Base-by-base conservation (phyloP, 306 rosid genomes). In the Dicorynia guianensis region DNA sequence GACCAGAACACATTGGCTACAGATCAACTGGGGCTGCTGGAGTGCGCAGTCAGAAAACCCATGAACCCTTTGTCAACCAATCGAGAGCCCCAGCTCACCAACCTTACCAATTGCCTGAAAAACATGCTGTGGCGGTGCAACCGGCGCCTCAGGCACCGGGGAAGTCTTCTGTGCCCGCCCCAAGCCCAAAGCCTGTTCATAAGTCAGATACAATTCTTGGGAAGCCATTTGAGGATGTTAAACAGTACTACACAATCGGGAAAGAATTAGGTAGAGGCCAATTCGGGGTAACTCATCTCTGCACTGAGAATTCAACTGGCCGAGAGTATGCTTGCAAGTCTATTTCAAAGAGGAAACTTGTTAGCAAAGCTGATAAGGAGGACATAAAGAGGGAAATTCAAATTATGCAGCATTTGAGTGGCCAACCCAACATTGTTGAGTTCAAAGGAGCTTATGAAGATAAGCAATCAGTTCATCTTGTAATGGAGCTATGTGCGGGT, bases 331-430 rank as follows among this genome's bases (percentile, higher is more conserved):
- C 98, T 11, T 93, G 97, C 83, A 93, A 93, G 73, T 91, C 96
- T 4, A 89, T 93, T 48, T 93, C 97, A 13, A 93, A 91, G 85
- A 83, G 91, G 84, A 93, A 93, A 80, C 89, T 91, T 34, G 87
- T 85, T 52, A 84, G 79, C 63, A 89, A 69, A 75, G 78, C 81
- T 75, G 97, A 93, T 60, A 89, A 71, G 44, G 96, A 93, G 69
- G 98, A 91, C 44, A 89, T 89, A 5, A 93, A 79, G 81, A 86
- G 96, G 72, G 98, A 93, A 87, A 84, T 91, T 76, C 97, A 88
- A 79, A 88, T 93, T n/a, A 85, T 93, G 98, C 93, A 93, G 87
- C 92, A 93, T 84, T 69, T 93, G 89, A 89, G 96, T 67, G 97
- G 98, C 54, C 98, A 93, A 48, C 83, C 98, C 10, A 93, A 91